Conservation (phyloP, 805 yeast species). For the Barnettozyma sucrosica region DNA sequence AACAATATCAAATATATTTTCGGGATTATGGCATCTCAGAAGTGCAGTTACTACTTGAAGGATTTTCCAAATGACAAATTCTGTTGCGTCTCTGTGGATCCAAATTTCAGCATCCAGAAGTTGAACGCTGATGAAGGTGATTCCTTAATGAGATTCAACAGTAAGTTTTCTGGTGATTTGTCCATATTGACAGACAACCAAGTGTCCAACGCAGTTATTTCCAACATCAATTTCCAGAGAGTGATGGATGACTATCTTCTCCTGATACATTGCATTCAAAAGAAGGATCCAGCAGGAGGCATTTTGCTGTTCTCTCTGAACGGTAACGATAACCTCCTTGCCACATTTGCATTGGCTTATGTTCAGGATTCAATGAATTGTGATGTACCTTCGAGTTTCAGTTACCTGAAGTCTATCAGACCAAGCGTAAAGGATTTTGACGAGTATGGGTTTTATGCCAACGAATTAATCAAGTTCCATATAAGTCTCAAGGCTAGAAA, state of each 20-base stretch:
- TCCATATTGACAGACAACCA: slow-evolving; percentile 18
- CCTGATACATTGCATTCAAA: slow-evolving; percentile 17
- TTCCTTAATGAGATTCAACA: slow-evolving; percentile 22
- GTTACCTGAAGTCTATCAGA: slow-evolving; percentile 24
- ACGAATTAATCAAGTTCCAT: slow-evolving; percentile 21
- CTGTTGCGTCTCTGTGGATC: slow-evolving; percentile 31
- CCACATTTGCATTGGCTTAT: slow-evolving; percentile 20
- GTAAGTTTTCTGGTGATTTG: slow-evolving; percentile 22
- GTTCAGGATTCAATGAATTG: slow-evolving; percentile 23
- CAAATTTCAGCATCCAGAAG: slow-evolving; percentile 28
- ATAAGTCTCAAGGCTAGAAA: slow-evolving; percentile 18
- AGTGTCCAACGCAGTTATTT: slow-evolving; percentile 20
- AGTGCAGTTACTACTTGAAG: slow-evolving; percentile 27
- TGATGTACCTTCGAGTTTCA: slow-evolving; percentile 19
- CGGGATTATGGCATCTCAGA: slow-evolving; percentile 31
- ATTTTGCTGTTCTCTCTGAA: slow-evolving; percentile 24
- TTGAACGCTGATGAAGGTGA: slow-evolving; percentile 25
- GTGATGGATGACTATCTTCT: slow-evolving; percentile 19
- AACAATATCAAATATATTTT: slow-evolving; percentile 36
- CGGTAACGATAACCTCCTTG: slow-evolving; percentile 25
- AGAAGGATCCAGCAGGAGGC: slow-evolving; percentile 23
- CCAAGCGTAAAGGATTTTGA: slow-evolving; percentile 22
- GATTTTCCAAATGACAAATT: slow-evolving; percentile 23
- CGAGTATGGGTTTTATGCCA: slow-evolving; percentile 19
- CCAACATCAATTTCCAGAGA: slow-evolving; percentile 24